phyloP scores from a whole-genome alignment of 768 basidiomycete genomes.

The Termitomyces sp. region DNA sequence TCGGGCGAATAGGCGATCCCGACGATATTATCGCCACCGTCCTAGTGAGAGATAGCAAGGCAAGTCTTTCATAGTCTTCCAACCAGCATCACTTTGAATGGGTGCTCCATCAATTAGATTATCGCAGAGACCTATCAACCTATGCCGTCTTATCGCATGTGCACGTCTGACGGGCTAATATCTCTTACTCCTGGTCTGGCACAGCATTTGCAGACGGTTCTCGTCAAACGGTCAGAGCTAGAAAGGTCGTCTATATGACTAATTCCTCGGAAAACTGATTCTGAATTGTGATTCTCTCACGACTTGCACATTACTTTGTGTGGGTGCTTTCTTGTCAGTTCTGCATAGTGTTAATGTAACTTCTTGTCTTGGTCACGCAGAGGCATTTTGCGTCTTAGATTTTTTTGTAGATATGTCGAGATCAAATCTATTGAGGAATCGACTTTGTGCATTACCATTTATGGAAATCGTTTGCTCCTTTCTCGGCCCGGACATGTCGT shows the following conservation, averaged over 20 bases:
- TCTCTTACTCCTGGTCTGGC: conserved; percentile 66
- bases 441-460: too few species aligned
- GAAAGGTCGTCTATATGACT: conserved; percentile 17
- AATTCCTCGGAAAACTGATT: not conserved
- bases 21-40: conserved; percentile 82
- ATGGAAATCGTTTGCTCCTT: too few species aligned
- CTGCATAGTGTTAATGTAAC: not conserved
- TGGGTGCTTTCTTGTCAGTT: not conserved
- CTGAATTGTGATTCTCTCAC: not conserved
- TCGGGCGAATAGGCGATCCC: conserved; percentile 73
- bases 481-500: too few species aligned
- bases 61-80: conserved; percentile 17
- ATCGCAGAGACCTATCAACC: conserved; percentile 68
- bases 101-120: conserved; percentile 36
- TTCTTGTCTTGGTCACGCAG: too few species aligned
- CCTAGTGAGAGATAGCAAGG: conserved; percentile 63
- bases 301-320: not conserved
- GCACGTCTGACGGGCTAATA: conserved; percentile 66
- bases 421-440: too few species aligned
- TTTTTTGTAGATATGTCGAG: conserved; percentile 1
- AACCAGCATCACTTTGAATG: not conserved
- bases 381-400: not conserved
- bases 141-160: conserved; percentile 81
- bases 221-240: conserved; percentile 25
- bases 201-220: conserved; percentile 32